Conservation (phyloP, 2,329 filamentous ascomycete species). For the Aureobasidium zeae region DNA sequence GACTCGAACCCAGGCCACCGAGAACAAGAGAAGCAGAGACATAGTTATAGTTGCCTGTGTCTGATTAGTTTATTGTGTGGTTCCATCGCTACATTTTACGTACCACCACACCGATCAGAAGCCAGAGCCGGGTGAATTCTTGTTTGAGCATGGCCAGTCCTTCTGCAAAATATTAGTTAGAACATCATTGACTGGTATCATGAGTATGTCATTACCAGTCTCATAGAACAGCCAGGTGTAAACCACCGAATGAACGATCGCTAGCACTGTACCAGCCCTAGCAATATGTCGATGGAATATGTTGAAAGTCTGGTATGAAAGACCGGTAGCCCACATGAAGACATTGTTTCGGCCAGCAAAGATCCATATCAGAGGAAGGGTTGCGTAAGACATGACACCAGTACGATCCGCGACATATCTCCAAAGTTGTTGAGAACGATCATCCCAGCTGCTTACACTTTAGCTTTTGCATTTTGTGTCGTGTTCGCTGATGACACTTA, state of each 20-base stretch:
- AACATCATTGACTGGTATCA: too few species aligned
- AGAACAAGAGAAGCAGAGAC: constrained; percentile 40
- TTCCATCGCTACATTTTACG: too few species aligned
- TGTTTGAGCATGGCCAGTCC: neutral
- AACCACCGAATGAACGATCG: constrained; percentile 52
- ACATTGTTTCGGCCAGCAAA: constrained; percentile 60
- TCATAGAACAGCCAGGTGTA: constrained; percentile 36
- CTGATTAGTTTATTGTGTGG: too few species aligned
- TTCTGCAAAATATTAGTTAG: neutral
- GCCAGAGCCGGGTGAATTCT: constrained; percentile 9
- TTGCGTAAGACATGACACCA: constrained; percentile 54
- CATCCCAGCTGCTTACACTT: constrained; percentile 21
- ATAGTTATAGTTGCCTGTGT: constrained; percentile 32
- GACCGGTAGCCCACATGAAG: constrained; percentile 57
- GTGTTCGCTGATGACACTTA: constrained; percentile 23
- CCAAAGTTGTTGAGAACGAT: constrained; percentile 31
- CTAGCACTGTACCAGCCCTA: constrained; percentile 52
- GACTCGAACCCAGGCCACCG: constrained; percentile 44
- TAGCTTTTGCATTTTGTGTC: neutral
- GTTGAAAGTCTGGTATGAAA: constrained; percentile 58
- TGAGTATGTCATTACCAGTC: too few species aligned
- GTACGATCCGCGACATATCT: constrained; percentile 56
- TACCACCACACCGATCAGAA: constrained; percentile 5
- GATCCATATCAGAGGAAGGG: constrained; percentile 56
- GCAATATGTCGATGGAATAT: constrained; percentile 60